Evolutionary conservation across 306 rosid species (phyloP).

Genomic region (Astragalus glycyphyllos): DNA sequence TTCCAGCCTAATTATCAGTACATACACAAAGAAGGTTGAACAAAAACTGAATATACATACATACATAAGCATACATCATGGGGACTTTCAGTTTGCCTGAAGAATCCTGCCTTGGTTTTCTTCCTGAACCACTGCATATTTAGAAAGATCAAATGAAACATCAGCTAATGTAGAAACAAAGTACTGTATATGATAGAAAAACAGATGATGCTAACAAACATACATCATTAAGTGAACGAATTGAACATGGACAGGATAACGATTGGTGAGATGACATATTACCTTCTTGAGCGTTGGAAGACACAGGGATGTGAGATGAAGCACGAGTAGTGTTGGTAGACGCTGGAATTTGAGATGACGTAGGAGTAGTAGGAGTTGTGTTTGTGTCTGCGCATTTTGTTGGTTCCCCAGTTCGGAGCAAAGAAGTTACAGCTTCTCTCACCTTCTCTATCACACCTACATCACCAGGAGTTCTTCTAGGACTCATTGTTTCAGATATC

Average conservation of each 20-base stretch:
- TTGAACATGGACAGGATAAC: not conserved
- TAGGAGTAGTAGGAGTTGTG: not conserved
- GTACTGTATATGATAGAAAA: not conserved
- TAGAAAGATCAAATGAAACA: slow-evolving; percentile 34
- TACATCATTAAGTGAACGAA: slow-evolving; percentile 24
- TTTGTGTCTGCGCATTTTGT: slow-evolving; percentile 40
- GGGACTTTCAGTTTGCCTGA: slow-evolving; percentile 66
- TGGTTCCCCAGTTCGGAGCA: slow-evolving; percentile 63
- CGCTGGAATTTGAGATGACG: slow-evolving; percentile 34
- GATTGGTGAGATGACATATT: not conserved
- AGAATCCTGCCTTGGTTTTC: slow-evolving; percentile 71
- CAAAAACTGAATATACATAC: slow-evolving; percentile 33
- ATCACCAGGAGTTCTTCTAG: slow-evolving; percentile 58
- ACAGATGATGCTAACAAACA: slow-evolving; percentile 24
- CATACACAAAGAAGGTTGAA: slow-evolving; percentile 20
- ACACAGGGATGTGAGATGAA: slow-evolving; percentile 32
- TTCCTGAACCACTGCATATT: slow-evolving; percentile 66
- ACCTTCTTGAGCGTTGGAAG: slow-evolving; percentile 61
- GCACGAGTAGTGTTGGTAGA: slow-evolving; percentile 37
- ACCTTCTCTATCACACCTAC: slow-evolving; percentile 80
- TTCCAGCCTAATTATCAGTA: slow-evolving; percentile 41
- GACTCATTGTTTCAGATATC: slow-evolving; percentile 80
- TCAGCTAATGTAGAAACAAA: not conserved
- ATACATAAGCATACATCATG: slow-evolving; percentile 19
- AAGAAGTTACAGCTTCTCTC: slow-evolving; percentile 75